Percentiles rank a stretch among this genome's conserved stretches.
phyloP scores from a whole-genome alignment of 495 filamentous ascomycete species.

The Lentithecium fluviatile region DNA sequence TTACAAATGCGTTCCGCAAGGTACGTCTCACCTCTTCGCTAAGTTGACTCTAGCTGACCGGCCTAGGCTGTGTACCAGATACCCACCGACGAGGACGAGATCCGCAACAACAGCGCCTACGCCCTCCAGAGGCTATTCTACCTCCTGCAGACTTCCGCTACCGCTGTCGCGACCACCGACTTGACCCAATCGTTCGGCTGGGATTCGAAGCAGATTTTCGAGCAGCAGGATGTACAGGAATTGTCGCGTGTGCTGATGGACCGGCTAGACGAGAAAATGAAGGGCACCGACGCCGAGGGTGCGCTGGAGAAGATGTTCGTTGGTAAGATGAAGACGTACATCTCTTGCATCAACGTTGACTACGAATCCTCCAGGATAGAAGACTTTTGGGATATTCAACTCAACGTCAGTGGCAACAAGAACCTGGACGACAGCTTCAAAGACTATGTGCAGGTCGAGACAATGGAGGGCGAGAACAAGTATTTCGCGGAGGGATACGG shows the following conservation, averaged over 20 bases:
- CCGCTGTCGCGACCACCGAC: slow-evolving; percentile 84
- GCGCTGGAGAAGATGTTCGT: slow-evolving; percentile 86
- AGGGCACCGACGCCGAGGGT: slow-evolving; percentile 92
- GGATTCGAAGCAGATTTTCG: slow-evolving; percentile 97
- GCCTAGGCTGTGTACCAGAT: slow-evolving; percentile 92
- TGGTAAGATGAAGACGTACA: slow-evolving; percentile 96
- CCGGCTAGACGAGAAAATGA: slow-evolving; percentile 93
- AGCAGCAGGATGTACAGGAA: slow-evolving; percentile 98
- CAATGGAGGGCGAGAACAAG: slow-evolving; percentile 96
- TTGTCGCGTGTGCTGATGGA: slow-evolving; percentile 96
- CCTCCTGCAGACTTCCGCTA: slow-evolving; percentile 77
- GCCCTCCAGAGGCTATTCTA: slow-evolving; percentile 93
- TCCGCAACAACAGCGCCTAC: slow-evolving; percentile 81
- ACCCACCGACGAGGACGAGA: slow-evolving; percentile 80
- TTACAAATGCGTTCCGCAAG: slow-evolving; percentile 96
- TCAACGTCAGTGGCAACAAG: slow-evolving; percentile 93
- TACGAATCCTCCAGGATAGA: slow-evolving; percentile 93
- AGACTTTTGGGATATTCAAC: slow-evolving; percentile 98
- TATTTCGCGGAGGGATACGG: slow-evolving; percentile 90
- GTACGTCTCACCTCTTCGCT: slow-evolving; percentile 48
- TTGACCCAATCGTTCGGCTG: slow-evolving; percentile 95
- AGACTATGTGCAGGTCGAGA: slow-evolving; percentile 95
- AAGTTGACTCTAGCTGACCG: background rate
- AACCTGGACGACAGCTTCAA: slow-evolving; percentile 91
- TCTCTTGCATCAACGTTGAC: slow-evolving; percentile 96